Evolutionary conservation across 2,329 filamentous ascomycete genomes (phyloP).

Genomic region (Arthroderma sp.): DNA sequence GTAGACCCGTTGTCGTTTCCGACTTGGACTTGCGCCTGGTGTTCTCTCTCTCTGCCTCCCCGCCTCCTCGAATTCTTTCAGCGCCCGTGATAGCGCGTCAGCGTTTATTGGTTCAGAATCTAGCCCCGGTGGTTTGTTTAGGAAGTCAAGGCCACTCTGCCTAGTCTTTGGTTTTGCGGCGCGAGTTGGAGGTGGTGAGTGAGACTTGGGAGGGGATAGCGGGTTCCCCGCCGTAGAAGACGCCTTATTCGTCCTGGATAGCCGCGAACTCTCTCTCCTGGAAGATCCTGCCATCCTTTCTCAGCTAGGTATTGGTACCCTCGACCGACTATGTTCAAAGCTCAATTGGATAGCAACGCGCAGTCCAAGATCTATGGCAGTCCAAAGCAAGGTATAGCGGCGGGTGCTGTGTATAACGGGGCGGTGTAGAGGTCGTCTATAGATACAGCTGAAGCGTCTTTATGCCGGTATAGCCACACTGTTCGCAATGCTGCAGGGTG

Average conservation of each 20-base stretch:
- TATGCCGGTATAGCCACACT: too few species aligned
- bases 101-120: constrained; percentile 45
- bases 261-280: constrained; percentile 2
- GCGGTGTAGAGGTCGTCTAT: too few species aligned
- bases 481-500: too few species aligned
- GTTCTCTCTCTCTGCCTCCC: constrained; percentile 48
- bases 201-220: constrained; percentile 43
- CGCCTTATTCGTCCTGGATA: neutral
- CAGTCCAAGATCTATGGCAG: too few species aligned
- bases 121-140: constrained; percentile 16
- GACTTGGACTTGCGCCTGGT: constrained; percentile 51
- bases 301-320: neutral
- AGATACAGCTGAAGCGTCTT: too few species aligned
- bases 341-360: too few species aligned
- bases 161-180: constrained; percentile 29
- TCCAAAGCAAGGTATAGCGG: too few species aligned
- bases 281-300: constrained; percentile 5
- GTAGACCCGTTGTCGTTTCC: constrained; percentile 55
- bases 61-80: constrained; percentile 49
- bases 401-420: too few species aligned
- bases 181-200: constrained; percentile 45
- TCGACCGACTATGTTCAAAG: too few species aligned
- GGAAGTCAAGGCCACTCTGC: constrained; percentile 10
- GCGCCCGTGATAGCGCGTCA: constrained; percentile 44
- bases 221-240: constrained; percentile 19